Evolutionary conservation across 192 early-diverging fungal species (phyloP).

Genomic region (Linnemannia elongata): DNA sequence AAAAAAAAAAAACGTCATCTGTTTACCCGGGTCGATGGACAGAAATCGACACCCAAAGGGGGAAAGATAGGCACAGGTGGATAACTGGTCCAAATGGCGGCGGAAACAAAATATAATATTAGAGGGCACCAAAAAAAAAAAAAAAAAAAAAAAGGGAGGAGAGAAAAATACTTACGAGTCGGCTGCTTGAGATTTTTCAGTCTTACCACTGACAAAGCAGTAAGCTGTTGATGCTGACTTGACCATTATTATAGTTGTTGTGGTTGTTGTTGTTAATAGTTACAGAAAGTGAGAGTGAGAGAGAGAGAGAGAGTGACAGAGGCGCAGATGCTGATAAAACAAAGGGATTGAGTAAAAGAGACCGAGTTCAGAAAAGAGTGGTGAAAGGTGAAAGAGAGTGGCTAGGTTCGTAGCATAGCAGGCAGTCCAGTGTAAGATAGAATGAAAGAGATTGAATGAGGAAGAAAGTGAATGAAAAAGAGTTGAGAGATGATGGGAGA

Average conservation of each 20-base stretch:
- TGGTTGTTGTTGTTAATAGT: background rate
- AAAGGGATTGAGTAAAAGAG: background rate
- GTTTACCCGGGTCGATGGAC: conserved; percentile 9
- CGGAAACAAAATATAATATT: conserved; percentile 3
- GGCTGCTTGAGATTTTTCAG: conserved; percentile 24
- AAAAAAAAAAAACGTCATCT: background rate
- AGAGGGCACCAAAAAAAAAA: background rate
- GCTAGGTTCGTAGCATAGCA: background rate
- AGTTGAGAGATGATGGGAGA: background rate
- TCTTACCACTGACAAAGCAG: conserved; percentile 54
- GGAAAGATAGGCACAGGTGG: background rate
- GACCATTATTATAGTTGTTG: conserved; percentile 30
- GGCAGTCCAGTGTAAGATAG: background rate
- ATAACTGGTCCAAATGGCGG: background rate
- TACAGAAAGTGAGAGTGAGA: background rate
- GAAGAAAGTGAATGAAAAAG: background rate
- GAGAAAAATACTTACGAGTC: conserved; percentile 25
- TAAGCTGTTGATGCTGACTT: conserved; percentile 48
- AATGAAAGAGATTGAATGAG: background rate
- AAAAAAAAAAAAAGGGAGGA: background rate
- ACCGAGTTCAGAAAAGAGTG: background rate
- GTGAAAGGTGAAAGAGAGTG: background rate
- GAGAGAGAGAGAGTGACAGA: background rate
- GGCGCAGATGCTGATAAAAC: background rate
- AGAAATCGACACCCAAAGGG: conserved; percentile 2